Evolutionary conservation across 805 yeast species (phyloP).

Genomic region (Candida alai): DNA sequence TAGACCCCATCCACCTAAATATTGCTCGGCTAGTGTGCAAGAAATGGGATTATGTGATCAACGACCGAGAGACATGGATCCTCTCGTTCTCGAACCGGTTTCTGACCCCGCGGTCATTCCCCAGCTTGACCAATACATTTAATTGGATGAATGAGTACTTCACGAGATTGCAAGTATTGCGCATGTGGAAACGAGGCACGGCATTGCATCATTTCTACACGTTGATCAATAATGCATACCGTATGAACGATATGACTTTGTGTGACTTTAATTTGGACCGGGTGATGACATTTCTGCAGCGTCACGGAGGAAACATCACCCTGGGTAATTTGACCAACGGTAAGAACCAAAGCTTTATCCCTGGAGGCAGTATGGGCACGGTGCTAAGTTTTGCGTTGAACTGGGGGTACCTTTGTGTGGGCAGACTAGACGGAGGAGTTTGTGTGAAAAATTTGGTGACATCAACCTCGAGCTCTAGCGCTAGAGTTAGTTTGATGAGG

Average conservation of each 20-base stretch:
- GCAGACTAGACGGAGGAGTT: constrained; percentile 25
- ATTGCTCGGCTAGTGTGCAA: constrained; percentile 43
- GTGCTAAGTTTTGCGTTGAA: constrained; percentile 15
- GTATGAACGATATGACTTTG: constrained; percentile 18
- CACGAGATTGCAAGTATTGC: constrained; percentile 29
- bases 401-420: constrained; percentile 32
- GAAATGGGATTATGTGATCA: constrained; percentile 43
- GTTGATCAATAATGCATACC: constrained; percentile 26
- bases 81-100: constrained; percentile 40
- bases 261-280: constrained; percentile 21
- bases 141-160: constrained; percentile 48
- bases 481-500: constrained; percentile 18
- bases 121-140: constrained; percentile 41
- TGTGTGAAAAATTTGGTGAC: constrained; percentile 31
- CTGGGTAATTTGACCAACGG: constrained; percentile 33
- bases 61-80: constrained; percentile 47
- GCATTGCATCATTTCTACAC: constrained; percentile 25
- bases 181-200: constrained; percentile 38
- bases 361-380: constrained; percentile 18
- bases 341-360: constrained; percentile 34
- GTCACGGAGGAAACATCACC: constrained; percentile 24
- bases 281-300: constrained; percentile 25
- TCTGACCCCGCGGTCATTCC: constrained; percentile 33
- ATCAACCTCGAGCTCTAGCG: constrained; percentile 24
- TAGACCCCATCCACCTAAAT: constrained; percentile 43